phyloP scores from a whole-genome alignment of 2,329 filamentous ascomycete genomes.

The Sclerotinia subarctica region DNA sequence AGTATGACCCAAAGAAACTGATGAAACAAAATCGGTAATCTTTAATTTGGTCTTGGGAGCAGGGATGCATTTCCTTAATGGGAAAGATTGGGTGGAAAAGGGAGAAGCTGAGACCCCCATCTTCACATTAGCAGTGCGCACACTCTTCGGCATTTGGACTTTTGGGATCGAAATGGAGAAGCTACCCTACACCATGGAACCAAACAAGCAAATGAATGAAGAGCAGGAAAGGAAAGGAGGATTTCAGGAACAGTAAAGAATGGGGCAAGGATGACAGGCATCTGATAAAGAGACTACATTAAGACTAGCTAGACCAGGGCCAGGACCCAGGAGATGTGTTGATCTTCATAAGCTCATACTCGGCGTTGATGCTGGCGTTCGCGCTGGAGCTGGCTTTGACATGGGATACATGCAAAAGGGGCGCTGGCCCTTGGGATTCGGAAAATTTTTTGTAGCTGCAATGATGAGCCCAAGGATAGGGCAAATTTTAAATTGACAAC shows the following conservation, averaged over 20 bases:
- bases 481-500: slow-evolving; percentile 4
- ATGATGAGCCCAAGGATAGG: slow-evolving; percentile 12
- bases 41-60: slow-evolving; percentile 1
- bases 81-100: not conserved
- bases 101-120: slow-evolving; percentile 1
- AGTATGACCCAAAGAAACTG: not conserved
- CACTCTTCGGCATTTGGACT: slow-evolving; percentile 10
- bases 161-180: not conserved
- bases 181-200: not conserved
- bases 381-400: not conserved
- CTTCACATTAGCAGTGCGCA: slow-evolving; percentile 7
- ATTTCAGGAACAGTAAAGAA: not conserved
- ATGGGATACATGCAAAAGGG: not conserved
- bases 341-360: slow-evolving; percentile 11
- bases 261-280: slow-evolving; percentile 12
- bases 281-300: not conserved
- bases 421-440: not conserved
- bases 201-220: not conserved
- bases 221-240: slow-evolving; percentile 11
- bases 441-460: not conserved
- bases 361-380: slow-evolving; percentile 8
- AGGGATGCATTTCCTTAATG: not conserved
- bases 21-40: slow-evolving; percentile 7
- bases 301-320: not conserved
- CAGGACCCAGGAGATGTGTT: not conserved